These are phyloP conservation scores for Graphilbum ipis-grandicollis DNA, from an alignment of 2,329 filamentous ascomycete species.

Conservation along the genomic window DNA sequence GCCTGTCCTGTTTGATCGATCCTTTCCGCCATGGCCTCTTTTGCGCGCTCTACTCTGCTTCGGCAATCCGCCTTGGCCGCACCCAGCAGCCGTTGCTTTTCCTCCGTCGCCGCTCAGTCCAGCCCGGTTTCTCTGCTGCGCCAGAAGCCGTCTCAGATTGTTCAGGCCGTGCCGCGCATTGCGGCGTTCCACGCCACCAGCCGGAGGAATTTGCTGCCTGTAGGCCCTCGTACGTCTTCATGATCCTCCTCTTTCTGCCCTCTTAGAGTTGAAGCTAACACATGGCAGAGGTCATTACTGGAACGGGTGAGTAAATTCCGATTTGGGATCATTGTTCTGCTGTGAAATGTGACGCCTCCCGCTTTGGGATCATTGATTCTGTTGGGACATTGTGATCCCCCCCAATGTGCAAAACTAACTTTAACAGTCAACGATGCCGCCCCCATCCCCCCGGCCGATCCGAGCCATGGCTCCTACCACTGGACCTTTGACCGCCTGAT, in stretches of 20 bases:
- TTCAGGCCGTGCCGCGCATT: constrained; percentile 31
- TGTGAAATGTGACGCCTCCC: too few species aligned
- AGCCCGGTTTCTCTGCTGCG: constrained; percentile 8
- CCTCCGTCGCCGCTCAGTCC: not conserved
- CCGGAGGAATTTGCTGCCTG: constrained; percentile 60
- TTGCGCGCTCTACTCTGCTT: constrained; percentile 36
- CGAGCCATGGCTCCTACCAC: constrained; percentile 89
- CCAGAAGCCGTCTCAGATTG: constrained; percentile 12
- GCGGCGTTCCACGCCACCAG: constrained; percentile 78
- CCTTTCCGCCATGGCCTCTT: constrained; percentile 32
- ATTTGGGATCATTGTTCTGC: too few species aligned
- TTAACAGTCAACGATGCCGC: constrained; percentile 68
- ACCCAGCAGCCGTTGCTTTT: not conserved
- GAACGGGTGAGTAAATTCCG: constrained; percentile 58
- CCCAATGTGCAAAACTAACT: too few species aligned
- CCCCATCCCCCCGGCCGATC: constrained; percentile 51
- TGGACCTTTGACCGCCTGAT: constrained; percentile 91
- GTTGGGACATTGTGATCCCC: too few species aligned
- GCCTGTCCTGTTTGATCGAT: too few species aligned
- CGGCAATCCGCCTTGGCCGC: constrained; percentile 27
- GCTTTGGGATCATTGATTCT: too few species aligned
- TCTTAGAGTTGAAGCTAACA: constrained; percentile 1
- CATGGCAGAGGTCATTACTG: constrained; percentile 50
- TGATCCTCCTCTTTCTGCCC: not conserved
- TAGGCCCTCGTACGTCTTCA: constrained; percentile 57